Percentiles rank a stretch among this genome's conserved stretches.
These are phyloP conservation scores for Piedraia hortae DNA, from an alignment of 2,329 filamentous ascomycete species.

Conservation along the genomic window DNA sequence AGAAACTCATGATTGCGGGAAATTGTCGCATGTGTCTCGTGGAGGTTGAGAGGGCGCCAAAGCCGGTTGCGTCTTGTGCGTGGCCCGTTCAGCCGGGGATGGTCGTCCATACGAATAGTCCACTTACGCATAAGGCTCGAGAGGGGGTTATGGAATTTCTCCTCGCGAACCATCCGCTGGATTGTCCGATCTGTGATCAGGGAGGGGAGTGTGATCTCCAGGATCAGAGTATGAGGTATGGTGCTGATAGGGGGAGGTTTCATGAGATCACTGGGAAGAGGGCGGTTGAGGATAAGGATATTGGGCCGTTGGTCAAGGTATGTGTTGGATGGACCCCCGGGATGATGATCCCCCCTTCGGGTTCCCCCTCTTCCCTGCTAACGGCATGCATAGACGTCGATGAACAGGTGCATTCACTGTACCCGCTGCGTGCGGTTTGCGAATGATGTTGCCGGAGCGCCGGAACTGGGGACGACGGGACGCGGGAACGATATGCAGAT, in stretches of 20 bases:
- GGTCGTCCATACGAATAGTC: constrained; percentile 96
- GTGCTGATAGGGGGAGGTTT: constrained; percentile 82
- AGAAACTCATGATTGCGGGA: constrained; percentile 97
- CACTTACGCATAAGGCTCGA: constrained; percentile 84
- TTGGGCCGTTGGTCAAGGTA: constrained; percentile 76
- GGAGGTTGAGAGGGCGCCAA: constrained; percentile 86
- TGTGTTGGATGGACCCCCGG: no score
- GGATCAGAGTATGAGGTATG: constrained; percentile 98
- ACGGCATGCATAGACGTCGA: constrained; percentile 53
- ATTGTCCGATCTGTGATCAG: constrained; percentile 95
- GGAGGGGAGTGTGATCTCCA: constrained; percentile 97
- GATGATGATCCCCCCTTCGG: no score
- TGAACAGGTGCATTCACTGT: constrained; percentile 99
- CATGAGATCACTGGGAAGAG: constrained; percentile 90
- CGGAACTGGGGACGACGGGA: constrained; percentile 78
- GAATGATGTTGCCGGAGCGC: constrained; percentile 87
- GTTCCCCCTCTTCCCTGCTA: no score
- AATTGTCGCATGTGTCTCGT: constrained; percentile 99
- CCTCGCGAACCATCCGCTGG: constrained; percentile 80
- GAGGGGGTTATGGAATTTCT: constrained; percentile 99
- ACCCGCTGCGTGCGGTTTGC: constrained; percentile 93
- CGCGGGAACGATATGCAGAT: constrained; percentile 96
- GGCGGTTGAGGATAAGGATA: constrained; percentile 97
- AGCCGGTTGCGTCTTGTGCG: constrained; percentile 91
- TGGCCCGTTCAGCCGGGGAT: constrained; percentile 97